These are phyloP conservation scores for Poa annua DNA, from an alignment of 176 grass and related monocot species.

Conservation along the genomic window DNA sequence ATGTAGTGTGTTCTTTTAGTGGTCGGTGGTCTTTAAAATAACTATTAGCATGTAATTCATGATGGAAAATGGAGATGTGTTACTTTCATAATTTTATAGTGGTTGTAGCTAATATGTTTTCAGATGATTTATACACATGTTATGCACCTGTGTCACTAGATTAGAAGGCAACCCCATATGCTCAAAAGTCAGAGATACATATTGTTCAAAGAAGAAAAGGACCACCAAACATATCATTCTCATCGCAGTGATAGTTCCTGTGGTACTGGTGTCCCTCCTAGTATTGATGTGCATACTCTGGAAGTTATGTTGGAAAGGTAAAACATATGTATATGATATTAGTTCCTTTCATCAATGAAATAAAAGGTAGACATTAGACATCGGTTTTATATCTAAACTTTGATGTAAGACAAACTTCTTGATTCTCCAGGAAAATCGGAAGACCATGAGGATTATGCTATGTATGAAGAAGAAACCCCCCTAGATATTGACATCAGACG, in stretches of 20 bases:
- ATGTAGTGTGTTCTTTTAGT: not conserved
- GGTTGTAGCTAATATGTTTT: not conserved
- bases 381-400: not conserved
- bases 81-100: conserved; percentile 1
- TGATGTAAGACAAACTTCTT: not conserved
- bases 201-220: conserved; percentile 9
- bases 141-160: not conserved
- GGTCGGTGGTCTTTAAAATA: not conserved
- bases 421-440: not conserved
- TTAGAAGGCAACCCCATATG: conserved; percentile 36
- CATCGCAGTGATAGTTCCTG: conserved; percentile 28
- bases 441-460: not conserved
- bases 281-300: not conserved
- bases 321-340: not conserved
- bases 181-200: not conserved
- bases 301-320: conserved; percentile 20
- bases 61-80: not conserved
- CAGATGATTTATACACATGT: conserved; percentile 3
- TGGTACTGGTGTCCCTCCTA: not conserved
- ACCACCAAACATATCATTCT: not conserved
- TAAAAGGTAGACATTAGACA: not conserved
- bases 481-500: conserved; percentile 38
- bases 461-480: conserved; percentile 43
- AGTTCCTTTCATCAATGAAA: not conserved
- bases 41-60: not conserved